Evolutionary conservation across 768 basidiomycete species (phyloP), one percentile per base, ranked within the genome.

Genomic region (Cystoderma amianthinum): DNA sequence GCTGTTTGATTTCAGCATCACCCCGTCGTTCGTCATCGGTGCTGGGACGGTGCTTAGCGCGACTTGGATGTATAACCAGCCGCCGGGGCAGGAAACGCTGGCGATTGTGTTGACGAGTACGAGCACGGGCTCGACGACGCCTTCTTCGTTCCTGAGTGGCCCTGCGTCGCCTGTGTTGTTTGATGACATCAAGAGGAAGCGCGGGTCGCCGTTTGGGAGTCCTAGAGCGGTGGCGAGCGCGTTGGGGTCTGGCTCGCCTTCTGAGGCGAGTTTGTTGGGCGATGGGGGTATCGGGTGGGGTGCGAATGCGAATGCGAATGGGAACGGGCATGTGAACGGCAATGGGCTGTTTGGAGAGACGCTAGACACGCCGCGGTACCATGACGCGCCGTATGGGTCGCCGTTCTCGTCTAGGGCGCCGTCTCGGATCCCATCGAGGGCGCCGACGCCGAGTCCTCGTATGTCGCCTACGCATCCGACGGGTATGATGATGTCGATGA

Each of bases 61-160:
- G 11, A 99, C 95, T 3, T 93, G 85, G 76, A 80, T 95, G 74
- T 99, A 98, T 72, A 98, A 97, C 63, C 82, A 85, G 50, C 84
- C 83, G 1, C 49, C 68, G 17, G 55, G 54, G 3, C 57, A 57
- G 44, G 60, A 54, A 58, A 10, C 45, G 45, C 34, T 55, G 47
- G 20, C 49, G 53, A 54, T 58, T 43, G 49, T 51, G 11, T 43
- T 61, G 34, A 57, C 54, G 17, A 48, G 61, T 60, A 41, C 48
- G 47, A 33, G 35, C 53, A 11, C 58, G 64, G 7, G 62, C 60
- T 33, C 52, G 53, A n/a, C n/a, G n/a, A n/a, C n/a, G n/a, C n/a
- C 4, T 45, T 54, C 13, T 53, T 53, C 9, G 43, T 9, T 36
- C 44, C 5, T 4, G 38, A 2, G 28, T n/a, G n/a, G n/a, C n/a